Percentiles rank a stretch among this genome's conserved stretches.
Conservation (phyloP, 148 eudicot species). For the Arbutus unedo region DNA sequence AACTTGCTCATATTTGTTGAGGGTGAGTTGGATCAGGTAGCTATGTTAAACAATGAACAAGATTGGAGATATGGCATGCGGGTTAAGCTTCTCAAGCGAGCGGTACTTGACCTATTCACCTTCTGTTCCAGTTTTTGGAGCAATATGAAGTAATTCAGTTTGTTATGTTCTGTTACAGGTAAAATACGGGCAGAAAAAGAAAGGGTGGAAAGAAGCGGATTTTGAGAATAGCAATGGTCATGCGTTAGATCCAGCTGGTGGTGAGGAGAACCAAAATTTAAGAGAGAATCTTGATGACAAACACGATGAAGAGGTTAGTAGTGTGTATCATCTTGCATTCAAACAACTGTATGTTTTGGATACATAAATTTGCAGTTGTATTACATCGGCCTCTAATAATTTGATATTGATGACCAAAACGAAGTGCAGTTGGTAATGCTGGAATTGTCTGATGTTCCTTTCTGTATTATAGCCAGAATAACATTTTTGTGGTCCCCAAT, state of each 20-base stretch:
- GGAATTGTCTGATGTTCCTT: not conserved
- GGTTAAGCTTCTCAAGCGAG: constrained; percentile 74
- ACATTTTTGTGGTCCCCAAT: not conserved
- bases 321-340: not conserved
- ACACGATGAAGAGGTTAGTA: constrained; percentile 53
- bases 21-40: constrained; percentile 44
- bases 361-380: not conserved
- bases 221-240: constrained; percentile 46
- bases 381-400: not conserved
- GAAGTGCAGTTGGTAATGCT: not conserved
- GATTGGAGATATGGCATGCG: constrained; percentile 95
- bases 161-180: constrained; percentile 21
- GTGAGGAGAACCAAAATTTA: constrained; percentile 34
- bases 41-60: constrained; percentile 66
- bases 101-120: constrained; percentile 34
- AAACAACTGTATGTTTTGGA: not conserved
- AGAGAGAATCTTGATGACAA: constrained; percentile 45
- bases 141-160: not conserved
- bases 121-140: not conserved
- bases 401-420: not conserved
- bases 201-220: constrained; percentile 46
- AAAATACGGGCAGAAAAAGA: constrained; percentile 43
- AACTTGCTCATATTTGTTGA: not conserved
- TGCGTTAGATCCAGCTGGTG: constrained; percentile 33
- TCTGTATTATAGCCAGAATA: not conserved